phyloP scores from a whole-genome alignment of 371 early-diverging fungal genomes.

The Mortierella sp. region DNA sequence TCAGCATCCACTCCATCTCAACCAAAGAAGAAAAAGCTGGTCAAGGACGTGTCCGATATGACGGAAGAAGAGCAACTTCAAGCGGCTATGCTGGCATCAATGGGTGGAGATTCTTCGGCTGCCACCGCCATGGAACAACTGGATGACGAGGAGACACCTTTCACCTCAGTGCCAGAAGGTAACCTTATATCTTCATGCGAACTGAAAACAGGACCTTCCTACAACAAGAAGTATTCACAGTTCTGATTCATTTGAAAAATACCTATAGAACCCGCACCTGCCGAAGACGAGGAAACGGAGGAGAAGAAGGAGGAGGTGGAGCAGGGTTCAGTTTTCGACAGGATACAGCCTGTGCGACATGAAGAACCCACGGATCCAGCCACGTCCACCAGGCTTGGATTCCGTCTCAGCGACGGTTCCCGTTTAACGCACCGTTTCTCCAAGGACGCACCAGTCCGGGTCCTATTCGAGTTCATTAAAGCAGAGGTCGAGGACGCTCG shows the following conservation, averaged over 20 bases:
- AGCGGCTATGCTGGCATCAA: conserved; percentile 82
- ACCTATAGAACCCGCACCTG: conserved; percentile 18
- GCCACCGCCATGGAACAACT: conserved; percentile 27
- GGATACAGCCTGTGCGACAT: conserved; percentile 59
- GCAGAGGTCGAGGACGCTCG: conserved; percentile 69
- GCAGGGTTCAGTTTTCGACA: conserved; percentile 60
- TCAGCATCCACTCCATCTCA: conserved; percentile 29
- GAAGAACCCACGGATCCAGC: conserved; percentile 64
- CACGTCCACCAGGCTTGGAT: conserved; percentile 73
- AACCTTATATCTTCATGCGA: background rate
- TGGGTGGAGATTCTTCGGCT: conserved; percentile 51
- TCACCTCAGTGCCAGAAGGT: conserved; percentile 32
- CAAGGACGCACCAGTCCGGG: conserved; percentile 70
- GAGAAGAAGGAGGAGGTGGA: no score
- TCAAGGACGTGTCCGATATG: conserved; percentile 69
- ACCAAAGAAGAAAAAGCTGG: conserved; percentile 30
- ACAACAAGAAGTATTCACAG: no score
- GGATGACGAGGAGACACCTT: conserved; percentile 11
- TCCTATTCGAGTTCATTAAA: conserved; percentile 77
- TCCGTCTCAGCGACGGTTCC: conserved; percentile 75
- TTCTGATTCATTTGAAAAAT: no score
- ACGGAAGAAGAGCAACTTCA: conserved; percentile 91
- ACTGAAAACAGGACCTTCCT: no score
- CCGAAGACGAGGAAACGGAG: conserved; percentile 25
- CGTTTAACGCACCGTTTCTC: conserved; percentile 72